Evolutionary conservation across 2,329 filamentous ascomycete genomes (phyloP).

Genomic region (Pseudocercospora musae): DNA sequence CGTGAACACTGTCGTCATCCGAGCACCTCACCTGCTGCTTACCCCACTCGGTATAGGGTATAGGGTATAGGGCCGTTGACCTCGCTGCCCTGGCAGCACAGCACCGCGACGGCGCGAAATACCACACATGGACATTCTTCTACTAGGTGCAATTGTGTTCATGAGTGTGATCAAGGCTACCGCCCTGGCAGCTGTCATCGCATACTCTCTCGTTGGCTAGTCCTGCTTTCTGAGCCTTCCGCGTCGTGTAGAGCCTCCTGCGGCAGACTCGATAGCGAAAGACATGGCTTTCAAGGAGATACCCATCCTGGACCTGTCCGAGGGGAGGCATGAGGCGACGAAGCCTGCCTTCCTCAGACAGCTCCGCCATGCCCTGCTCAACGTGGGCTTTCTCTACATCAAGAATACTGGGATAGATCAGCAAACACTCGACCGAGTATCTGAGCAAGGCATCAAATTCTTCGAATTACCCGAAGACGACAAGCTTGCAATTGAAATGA

Average conservation of each 20-base stretch:
- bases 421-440: slow-evolving; percentile 62
- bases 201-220: slow-evolving; percentile 12
- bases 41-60: slow-evolving; percentile 1
- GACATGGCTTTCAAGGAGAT: slow-evolving; percentile 61
- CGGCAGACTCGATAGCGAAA: background rate
- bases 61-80: background rate
- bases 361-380: slow-evolving; percentile 71
- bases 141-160: slow-evolving; percentile 16
- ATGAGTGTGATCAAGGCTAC: slow-evolving; percentile 19
- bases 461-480: slow-evolving; percentile 74
- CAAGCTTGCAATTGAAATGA: slow-evolving; percentile 61
- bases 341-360: slow-evolving; percentile 70
- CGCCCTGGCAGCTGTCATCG: slow-evolving; percentile 16
- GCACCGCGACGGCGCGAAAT: background rate
- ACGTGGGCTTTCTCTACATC: slow-evolving; percentile 86
- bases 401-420: slow-evolving; percentile 73
- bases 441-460: slow-evolving; percentile 66
- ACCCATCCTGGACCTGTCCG: slow-evolving; percentile 72
- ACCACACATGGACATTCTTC: slow-evolving; percentile 18
- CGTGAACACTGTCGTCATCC: background rate
- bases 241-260: background rate
- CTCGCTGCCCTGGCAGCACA: background rate
- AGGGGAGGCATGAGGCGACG: slow-evolving; percentile 59
- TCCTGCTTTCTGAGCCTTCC: background rate
- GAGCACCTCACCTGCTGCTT: background rate